Evolutionary conservation across 2,329 filamentous ascomycete species (phyloP).

Genomic region (Leptodontidium sp.): DNA sequence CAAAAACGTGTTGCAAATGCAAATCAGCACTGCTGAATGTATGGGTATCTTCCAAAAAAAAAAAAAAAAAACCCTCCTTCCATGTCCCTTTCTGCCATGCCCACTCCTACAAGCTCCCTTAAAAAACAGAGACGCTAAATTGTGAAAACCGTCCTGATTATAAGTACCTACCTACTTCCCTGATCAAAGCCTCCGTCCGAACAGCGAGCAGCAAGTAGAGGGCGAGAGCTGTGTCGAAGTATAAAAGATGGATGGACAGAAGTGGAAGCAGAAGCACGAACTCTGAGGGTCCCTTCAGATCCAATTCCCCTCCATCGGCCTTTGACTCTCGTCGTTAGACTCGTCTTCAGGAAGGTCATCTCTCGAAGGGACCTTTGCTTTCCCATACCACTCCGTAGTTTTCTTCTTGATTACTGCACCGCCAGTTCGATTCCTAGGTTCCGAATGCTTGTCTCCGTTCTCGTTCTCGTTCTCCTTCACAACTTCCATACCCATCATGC

Average conservation of each 20-base stretch:
- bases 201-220: background rate
- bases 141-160: no score
- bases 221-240: background rate
- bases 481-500: background rate
- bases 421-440: background rate
- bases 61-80: no score
- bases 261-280: background rate
- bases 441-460: background rate
- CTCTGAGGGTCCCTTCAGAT: background rate
- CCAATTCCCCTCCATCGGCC: background rate
- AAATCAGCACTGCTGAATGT: background rate
- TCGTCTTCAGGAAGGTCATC: background rate
- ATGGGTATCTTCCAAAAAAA: no score
- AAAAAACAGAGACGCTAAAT: no score
- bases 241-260: background rate
- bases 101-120: no score
- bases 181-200: background rate
- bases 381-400: slow-evolving; percentile 13
- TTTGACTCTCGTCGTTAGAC: background rate
- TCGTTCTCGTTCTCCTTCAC: background rate
- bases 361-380: background rate
- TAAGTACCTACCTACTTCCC: no score
- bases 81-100: no score
- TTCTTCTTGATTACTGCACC: slow-evolving; percentile 3
- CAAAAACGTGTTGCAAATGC: background rate